phyloP scores from a whole-genome alignment of 805 yeast species.

The Maudiozyma bulderi region DNA sequence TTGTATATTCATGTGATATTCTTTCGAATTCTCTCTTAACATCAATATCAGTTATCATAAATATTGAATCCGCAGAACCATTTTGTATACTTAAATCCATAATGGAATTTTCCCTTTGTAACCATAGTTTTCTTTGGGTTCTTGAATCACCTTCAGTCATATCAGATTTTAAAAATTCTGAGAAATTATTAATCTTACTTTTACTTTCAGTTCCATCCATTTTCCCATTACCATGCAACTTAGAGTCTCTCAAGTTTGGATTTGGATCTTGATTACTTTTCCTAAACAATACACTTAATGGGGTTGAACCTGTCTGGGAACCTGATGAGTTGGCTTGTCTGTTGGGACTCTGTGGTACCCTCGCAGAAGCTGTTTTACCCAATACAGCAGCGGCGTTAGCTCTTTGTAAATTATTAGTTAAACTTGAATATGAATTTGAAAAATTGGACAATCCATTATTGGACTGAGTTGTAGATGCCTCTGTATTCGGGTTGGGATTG shows the following conservation, averaged over 20 bases:
- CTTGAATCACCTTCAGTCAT: constrained; percentile 45
- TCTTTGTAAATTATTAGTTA: constrained; percentile 23
- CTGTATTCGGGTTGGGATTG: neutral
- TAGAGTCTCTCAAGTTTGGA: neutral
- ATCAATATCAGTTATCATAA: constrained; percentile 43
- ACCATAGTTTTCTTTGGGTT: constrained; percentile 78
- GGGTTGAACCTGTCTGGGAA: neutral
- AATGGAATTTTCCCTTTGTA: constrained; percentile 66
- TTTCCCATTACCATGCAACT: neutral
- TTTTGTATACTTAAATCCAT: constrained; percentile 40
- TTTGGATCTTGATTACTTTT: neutral
- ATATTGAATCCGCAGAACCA: constrained; percentile 19
- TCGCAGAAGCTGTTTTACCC: neutral
- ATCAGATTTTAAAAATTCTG: constrained; percentile 33
- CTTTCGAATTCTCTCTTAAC: constrained; percentile 71
- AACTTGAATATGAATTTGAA: constrained; percentile 26
- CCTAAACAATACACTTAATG: constrained; percentile 1
- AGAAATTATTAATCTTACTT: constrained; percentile 28
- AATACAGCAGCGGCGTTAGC: constrained; percentile 8
- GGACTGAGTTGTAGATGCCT: neutral
- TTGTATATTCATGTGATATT: constrained; percentile 62
- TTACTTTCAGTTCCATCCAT: neutral
- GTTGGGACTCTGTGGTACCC: neutral
- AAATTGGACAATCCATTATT: constrained; percentile 8
- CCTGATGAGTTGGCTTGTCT: neutral